Evolutionary conservation across 2,329 filamentous ascomycete species (phyloP).

Genomic region (Aspergillus vadensis): DNA sequence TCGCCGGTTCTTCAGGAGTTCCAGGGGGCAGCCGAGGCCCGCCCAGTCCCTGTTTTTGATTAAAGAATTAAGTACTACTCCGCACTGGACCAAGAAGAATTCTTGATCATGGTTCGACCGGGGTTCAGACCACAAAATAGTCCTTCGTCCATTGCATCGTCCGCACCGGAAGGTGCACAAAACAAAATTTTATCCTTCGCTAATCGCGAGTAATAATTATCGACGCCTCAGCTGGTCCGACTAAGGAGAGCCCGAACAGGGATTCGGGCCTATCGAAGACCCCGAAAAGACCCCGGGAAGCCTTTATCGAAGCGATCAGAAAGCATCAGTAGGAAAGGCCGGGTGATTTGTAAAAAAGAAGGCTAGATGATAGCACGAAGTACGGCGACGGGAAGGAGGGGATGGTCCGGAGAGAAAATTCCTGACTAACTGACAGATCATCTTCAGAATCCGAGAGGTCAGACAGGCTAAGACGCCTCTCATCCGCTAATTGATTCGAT

Average conservation of each 20-base stretch:
- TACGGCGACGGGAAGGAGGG: background rate
- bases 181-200: background rate
- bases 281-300: background rate
- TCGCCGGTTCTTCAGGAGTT: background rate
- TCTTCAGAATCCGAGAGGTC: constrained; percentile 4
- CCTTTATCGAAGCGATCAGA: background rate
- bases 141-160: background rate
- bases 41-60: background rate
- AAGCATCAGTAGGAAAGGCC: background rate
- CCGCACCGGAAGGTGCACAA: background rate
- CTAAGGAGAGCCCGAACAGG: background rate
- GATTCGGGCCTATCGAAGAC: background rate
- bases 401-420: background rate
- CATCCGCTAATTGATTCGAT: constrained; percentile 1
- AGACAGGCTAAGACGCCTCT: constrained; percentile 10
- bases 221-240: background rate
- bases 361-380: background rate
- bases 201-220: constrained; percentile 2
- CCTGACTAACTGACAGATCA: constrained; percentile 5
- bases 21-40: background rate
- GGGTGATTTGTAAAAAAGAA: constrained; percentile 1
- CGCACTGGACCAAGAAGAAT: no score
- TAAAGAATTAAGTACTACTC: background rate
- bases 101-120: background rate
- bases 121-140: background rate